Evolutionary conservation across 1,284 basidiomycete species (phyloP).

Genomic region (Lentinus polychrous): DNA sequence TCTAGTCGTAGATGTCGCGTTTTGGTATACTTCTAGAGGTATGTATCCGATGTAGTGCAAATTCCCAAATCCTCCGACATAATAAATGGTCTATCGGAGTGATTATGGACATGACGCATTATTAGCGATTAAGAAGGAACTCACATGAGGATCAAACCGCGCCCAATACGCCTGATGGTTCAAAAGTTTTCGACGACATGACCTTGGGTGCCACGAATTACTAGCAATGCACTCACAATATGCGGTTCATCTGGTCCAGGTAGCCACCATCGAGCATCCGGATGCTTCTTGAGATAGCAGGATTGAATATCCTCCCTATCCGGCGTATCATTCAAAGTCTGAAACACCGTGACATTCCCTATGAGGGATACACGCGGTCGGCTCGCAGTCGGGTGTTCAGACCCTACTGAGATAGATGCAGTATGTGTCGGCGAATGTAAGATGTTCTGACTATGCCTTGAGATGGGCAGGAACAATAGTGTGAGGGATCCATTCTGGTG

Average conservation of each 20-base stretch:
- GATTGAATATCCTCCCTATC: slow-evolving; percentile 29
- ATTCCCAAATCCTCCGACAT: slow-evolving; percentile 61
- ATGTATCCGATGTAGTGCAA: slow-evolving; percentile 54
- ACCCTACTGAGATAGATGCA: slow-evolving; percentile 49
- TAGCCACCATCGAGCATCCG: slow-evolving; percentile 44
- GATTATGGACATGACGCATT: slow-evolving; percentile 1
- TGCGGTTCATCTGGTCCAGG: slow-evolving; percentile 43
- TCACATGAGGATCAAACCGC: slow-evolving; percentile 45
- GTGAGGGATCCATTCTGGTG: slow-evolving; percentile 53
- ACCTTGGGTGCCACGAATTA: slow-evolving; percentile 1
- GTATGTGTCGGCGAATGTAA: slow-evolving; percentile 32
- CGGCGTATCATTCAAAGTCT: slow-evolving; percentile 25
- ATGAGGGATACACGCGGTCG: slow-evolving; percentile 49
- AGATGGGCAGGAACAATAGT: slow-evolving; percentile 58
- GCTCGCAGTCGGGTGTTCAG: slow-evolving; percentile 34
- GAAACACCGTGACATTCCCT: slow-evolving; percentile 42
- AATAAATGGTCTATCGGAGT: slow-evolving; percentile 43
- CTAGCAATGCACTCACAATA: slow-evolving; percentile 26
- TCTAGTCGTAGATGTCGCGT: slow-evolving; percentile 9
- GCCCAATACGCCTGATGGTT: slow-evolving; percentile 45
- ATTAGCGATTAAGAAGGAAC: slow-evolving; percentile 6
- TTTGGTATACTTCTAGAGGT: slow-evolving; percentile 43
- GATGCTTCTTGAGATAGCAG: slow-evolving; percentile 43
- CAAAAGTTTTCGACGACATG: slow-evolving; percentile 8
- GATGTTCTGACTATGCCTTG: slow-evolving; percentile 53